Evolutionary conservation across 1,284 basidiomycete species (phyloP).

Genomic region (Cryptococcus sp.): DNA sequence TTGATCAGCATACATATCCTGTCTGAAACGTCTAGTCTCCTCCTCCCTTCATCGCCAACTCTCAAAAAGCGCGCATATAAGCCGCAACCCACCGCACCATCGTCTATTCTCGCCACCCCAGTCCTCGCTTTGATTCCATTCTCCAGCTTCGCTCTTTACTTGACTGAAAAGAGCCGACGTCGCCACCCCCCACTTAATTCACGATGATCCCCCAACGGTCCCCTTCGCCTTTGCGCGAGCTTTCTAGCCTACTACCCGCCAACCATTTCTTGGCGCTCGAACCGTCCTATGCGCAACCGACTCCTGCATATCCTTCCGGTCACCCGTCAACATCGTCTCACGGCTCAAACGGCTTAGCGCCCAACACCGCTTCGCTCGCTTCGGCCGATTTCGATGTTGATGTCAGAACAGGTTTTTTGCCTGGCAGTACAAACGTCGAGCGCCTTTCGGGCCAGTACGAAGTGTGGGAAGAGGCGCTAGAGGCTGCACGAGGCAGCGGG

Average conservation of each 20-base stretch:
- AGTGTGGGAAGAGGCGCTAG: slow-evolving; percentile 65
- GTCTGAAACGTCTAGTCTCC: too few species aligned
- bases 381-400: slow-evolving; percentile 95
- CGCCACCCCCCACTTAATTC: background rate
- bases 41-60: too few species aligned
- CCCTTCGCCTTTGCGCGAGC: slow-evolving; percentile 11
- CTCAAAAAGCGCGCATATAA: too few species aligned
- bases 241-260: slow-evolving; percentile 50
- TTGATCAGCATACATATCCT: too few species aligned
- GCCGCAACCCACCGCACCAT: too few species aligned
- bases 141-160: too few species aligned
- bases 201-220: slow-evolving; percentile 23
- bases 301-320: slow-evolving; percentile 28
- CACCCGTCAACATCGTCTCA: slow-evolving; percentile 43
- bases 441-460: slow-evolving; percentile 67
- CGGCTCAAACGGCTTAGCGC: slow-evolving; percentile 47
- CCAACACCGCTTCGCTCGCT: slow-evolving; percentile 80
- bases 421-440: slow-evolving; percentile 70
- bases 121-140: too few species aligned
- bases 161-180: too few species aligned
- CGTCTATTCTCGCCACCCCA: background rate
- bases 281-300: slow-evolving; percentile 47
- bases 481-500: slow-evolving; percentile 55
- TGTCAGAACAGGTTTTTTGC: slow-evolving; percentile 88
- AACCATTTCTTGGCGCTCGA: slow-evolving; percentile 69